Percentiles rank a stretch among this genome's conserved stretches.
phyloP scores from a whole-genome alignment of 179 eudicot genomes.

The Pouteria campechiana region DNA sequence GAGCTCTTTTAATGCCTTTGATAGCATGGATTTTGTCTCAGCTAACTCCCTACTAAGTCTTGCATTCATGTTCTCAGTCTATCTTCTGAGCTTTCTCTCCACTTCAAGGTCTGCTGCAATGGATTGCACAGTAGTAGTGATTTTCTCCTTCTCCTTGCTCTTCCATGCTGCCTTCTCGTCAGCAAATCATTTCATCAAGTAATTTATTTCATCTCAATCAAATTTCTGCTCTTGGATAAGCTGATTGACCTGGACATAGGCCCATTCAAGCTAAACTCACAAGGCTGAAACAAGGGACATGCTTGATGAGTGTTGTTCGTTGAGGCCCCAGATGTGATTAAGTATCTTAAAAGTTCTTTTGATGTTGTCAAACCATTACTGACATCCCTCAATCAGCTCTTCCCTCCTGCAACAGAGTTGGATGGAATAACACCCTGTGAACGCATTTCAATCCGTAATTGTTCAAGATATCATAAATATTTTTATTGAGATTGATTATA shows the following conservation, averaged over 20 bases:
- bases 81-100: slow-evolving; percentile 59
- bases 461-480: not conserved
- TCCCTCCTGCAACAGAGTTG: slow-evolving; percentile 17
- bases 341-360: slow-evolving; percentile 77
- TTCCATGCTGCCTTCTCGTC: slow-evolving; percentile 64
- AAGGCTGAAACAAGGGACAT: slow-evolving; percentile 59
- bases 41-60: slow-evolving; percentile 62
- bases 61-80: slow-evolving; percentile 65
- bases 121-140: slow-evolving; percentile 29
- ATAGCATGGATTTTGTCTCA: slow-evolving; percentile 29
- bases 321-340: slow-evolving; percentile 33
- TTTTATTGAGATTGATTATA: no score
- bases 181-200: slow-evolving; percentile 40
- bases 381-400: slow-evolving; percentile 53
- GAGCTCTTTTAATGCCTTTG: slow-evolving; percentile 33
- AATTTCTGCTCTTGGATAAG: slow-evolving; percentile 40
- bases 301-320: slow-evolving; percentile 44
- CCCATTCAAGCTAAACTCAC: slow-evolving; percentile 55
- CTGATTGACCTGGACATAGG: slow-evolving; percentile 41
- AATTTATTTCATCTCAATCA: slow-evolving; percentile 18
- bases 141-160: slow-evolving; percentile 44
- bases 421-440: slow-evolving; percentile 13
- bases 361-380: slow-evolving; percentile 52
- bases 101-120: slow-evolving; percentile 41
- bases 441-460: slow-evolving; percentile 38